Evolutionary conservation across 2,329 filamentous ascomycete genomes (phyloP).

Genomic region (Xylaria sp.): DNA sequence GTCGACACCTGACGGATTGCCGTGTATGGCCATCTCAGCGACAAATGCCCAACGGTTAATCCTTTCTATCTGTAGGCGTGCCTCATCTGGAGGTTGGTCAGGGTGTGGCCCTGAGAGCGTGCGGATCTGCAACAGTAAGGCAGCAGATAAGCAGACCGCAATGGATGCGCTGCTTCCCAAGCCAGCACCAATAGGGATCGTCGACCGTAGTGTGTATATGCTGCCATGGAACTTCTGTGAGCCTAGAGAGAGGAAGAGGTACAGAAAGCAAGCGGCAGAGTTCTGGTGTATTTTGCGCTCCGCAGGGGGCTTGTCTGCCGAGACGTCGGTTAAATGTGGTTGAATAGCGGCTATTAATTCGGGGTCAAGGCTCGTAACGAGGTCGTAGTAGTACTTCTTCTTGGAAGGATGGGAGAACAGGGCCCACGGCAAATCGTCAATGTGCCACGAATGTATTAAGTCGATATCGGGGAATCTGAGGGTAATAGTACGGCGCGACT

Average conservation of each 20-base stretch:
- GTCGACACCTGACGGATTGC: conserved; percentile 92
- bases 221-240: conserved; percentile 73
- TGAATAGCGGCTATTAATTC: conserved; percentile 77
- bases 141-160: conserved; percentile 78
- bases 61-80: conserved; percentile 82
- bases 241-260: conserved; percentile 84
- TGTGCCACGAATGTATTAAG: conserved; percentile 87
- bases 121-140: conserved; percentile 80
- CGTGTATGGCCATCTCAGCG: conserved; percentile 93
- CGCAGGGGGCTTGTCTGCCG: conserved; percentile 58
- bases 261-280: conserved; percentile 82
- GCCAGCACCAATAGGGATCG: conserved; percentile 86
- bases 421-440: conserved; percentile 84
- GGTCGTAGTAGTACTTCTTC: conserved; percentile 92
- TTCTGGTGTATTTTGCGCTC: conserved; percentile 77
- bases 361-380: conserved; percentile 75
- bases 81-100: conserved; percentile 82
- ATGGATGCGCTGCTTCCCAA: conserved; percentile 93
- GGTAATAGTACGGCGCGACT: conserved; percentile 81
- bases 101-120: conserved; percentile 86
- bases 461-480: conserved; percentile 88
- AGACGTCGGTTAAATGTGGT: conserved; percentile 70
- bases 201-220: conserved; percentile 86
- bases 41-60: conserved; percentile 99
- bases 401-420: conserved; percentile 73